Base-by-base conservation (phyloP, 1,139 yeast genomes). In the Candida mesenterica region DNA sequence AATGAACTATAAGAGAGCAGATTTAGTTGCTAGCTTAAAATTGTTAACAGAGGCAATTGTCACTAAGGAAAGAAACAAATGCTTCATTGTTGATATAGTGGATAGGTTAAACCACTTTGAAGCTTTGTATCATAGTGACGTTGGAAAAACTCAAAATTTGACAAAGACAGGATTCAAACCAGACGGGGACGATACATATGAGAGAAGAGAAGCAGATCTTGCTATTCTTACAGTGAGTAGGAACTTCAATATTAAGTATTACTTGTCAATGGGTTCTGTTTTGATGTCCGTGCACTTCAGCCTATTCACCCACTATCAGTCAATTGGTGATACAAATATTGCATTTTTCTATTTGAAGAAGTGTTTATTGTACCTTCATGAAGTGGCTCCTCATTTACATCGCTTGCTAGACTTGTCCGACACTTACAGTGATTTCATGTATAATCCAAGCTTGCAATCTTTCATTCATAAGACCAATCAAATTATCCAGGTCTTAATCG, bases 391-490 rank as follows among this genome's bases (percentile, higher is more conserved):
- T 0, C 59, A 60, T 38, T 65, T 62, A 40, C 52, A 54, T 36
- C 57, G 57, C 7, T 49, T 67, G 31, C 46, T 66, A 32, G 62
- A 64, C 16, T 57, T 57, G 37, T 52, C 57, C 22, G 60, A 57
- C 17, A 57, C 60, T 13, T 54, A 57, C 18, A 64, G 66, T 44
- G 77, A 71, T 39, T 57, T 64, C 52, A 41, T 66, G 14, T 44
- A 71, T 23, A 71, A 72, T 35, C 77, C 77, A 2, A 46, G 58
- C 2, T 45, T 73, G 19, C 62, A 69, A 31, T 56, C 55, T 36
- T 44, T 62, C 22, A 52, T 69, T 23, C 70, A 65, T 40, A 62
- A 64, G 39, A 44, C 68, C 5, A 62, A 62, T 39, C 69, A 64
- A 40, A 47, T 64, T 5, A 45, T 55, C 28, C 44, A 63, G 25